Evolutionary conservation across 148 eudicot genomes (phyloP), one percentile per base, ranked within the genome.

Genomic region (Rhododendron simsii): DNA sequence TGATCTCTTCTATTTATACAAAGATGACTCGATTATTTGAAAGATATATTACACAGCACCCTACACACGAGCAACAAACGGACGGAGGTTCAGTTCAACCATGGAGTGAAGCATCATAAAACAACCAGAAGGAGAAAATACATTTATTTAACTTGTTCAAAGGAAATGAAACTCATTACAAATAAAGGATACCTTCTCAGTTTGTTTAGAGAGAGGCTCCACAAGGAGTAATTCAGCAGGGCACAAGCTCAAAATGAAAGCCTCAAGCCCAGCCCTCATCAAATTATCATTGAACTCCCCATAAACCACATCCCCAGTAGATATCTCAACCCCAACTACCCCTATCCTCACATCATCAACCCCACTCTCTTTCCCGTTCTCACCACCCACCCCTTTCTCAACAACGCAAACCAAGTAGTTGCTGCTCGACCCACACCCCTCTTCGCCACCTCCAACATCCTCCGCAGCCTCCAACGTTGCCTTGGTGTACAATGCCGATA

Each of bases 401-500:
- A 95, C 96, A 73, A 97, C 98, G 92, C 95, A 94, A 88, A 93
- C 85, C 90, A 97, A 86, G 81, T 95, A 95, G 87, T 92, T 94
- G 90, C 83, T 95, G 86, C 93, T 83, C 23, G 91, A 87, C 57
- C 94, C 94, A 85, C 93, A 95, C 78, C 93, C 93, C 78, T 94
- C 98, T 28, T 95, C 98, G 44, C 90, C 91, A 74, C 93, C 95
- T 23, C 98, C 99, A 84, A 95, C 89, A 85, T 91, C 95, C 89
- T 93, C 95, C 0, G 91, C 93, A 18, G 98, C 98, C 90, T 97
- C 99, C 75, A 97, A 88, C 0, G 99, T 97, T 2, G 99, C 99
- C 91, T 94, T 97, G 4, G 98, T 95, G 88, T 97, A 97, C 93
- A 97, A 89, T 11, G 98, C 96, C 35, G 98, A 97, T 15, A 97